Evolutionary conservation across 192 early-diverging fungal genomes (phyloP).

Genomic region (Umbelopsis ramanniana): DNA sequence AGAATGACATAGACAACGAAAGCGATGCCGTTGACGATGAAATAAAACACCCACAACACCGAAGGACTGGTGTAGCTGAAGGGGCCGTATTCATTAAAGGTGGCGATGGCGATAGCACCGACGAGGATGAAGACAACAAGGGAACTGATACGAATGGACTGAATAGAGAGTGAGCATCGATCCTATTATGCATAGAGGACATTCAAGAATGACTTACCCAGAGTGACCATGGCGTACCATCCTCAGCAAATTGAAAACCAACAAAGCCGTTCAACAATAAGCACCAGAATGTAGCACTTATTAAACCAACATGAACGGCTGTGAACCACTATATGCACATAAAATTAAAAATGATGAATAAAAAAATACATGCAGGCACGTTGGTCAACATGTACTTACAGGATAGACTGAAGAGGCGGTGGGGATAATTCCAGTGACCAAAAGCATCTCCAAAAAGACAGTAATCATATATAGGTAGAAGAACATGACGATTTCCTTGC

Average conservation of each 20-base stretch:
- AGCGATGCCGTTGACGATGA: conserved; percentile 83
- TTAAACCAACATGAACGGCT: conserved; percentile 79
- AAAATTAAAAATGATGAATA: conserved; percentile 5
- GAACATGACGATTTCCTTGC: conserved; percentile 98
- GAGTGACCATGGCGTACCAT: conserved; percentile 91
- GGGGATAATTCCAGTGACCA: conserved; percentile 92
- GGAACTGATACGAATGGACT: conserved; percentile 85
- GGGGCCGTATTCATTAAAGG: conserved; percentile 70
- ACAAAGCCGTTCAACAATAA: conserved; percentile 95
- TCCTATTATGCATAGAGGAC: no score
- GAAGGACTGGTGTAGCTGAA: conserved; percentile 68
- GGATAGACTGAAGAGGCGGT: conserved; percentile 77
- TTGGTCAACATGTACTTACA: conserved; percentile 35
- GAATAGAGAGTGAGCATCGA: not conserved
- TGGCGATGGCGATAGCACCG: conserved; percentile 81
- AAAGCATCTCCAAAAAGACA: conserved; percentile 86
- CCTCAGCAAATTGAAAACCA: conserved; percentile 96
- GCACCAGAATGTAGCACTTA: conserved; percentile 90
- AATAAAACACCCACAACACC: conserved; percentile 84
- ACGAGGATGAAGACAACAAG: conserved; percentile 79
- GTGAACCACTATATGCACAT: conserved; percentile 71
- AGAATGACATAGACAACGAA: conserved; percentile 86
- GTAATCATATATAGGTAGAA: conserved; percentile 94
- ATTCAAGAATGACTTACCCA: conserved; percentile 80
- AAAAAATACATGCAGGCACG: not conserved